phyloP scores from a whole-genome alignment of 2,329 filamentous ascomycete species.

The Aureobasidium sp. region DNA sequence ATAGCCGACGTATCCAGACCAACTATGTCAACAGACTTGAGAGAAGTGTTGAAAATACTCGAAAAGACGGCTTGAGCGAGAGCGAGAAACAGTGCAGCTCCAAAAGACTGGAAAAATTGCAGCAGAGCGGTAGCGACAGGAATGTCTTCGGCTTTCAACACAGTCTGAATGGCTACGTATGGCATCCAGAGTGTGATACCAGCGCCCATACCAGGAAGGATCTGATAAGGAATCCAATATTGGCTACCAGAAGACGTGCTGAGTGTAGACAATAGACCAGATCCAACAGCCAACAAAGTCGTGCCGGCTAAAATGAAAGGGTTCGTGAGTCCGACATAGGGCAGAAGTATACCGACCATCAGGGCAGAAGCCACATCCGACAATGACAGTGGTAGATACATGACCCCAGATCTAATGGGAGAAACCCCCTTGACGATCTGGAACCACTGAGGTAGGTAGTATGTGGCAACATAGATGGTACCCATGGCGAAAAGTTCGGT shows the following conservation, averaged over 20 bases:
- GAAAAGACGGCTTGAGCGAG: neutral
- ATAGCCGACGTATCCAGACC: neutral
- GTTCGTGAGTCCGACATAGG: constrained; percentile 41
- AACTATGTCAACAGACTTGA: neutral
- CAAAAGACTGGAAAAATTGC: constrained; percentile 7
- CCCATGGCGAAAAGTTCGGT: constrained; percentile 1
- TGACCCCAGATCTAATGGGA: constrained; percentile 41
- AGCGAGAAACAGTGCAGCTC: neutral
- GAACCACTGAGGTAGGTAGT: constrained; percentile 36
- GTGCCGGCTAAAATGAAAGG: constrained; percentile 39
- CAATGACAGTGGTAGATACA: constrained; percentile 31
- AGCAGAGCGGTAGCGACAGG: constrained; percentile 28
- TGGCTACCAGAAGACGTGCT: constrained; percentile 32
- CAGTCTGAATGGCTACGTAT: constrained; percentile 41
- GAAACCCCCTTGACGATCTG: constrained; percentile 42
- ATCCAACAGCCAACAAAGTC: constrained; percentile 40
- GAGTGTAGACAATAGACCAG: constrained; percentile 40
- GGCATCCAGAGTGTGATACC: constrained; percentile 44
- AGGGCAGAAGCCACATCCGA: constrained; percentile 40
- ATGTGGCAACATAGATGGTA: constrained; percentile 33
- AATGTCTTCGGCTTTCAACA: constrained; percentile 36
- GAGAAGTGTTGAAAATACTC: neutral
- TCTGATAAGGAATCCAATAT: constrained; percentile 35
- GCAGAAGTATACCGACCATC: constrained; percentile 34
- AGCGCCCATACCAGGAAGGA: constrained; percentile 34